Evolutionary conservation across 768 basidiomycete species (phyloP).

Genomic region (Phanerodontia chrysosporium): DNA sequence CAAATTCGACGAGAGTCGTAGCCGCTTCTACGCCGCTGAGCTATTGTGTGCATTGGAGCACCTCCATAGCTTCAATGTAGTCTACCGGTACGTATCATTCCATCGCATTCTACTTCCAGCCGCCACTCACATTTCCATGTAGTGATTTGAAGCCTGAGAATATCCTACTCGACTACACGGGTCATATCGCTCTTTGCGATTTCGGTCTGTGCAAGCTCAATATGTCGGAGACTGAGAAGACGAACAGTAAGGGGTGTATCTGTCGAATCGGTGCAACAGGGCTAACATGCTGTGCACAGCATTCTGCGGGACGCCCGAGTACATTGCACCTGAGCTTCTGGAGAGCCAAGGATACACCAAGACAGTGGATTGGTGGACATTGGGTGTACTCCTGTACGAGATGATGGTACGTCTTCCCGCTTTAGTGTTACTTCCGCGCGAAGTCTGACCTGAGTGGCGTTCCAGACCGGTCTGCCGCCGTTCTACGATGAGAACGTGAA

Average conservation of each 20-base stretch:
- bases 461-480: slow-evolving; percentile 90
- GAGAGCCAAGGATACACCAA: slow-evolving; percentile 97
- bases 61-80: slow-evolving; percentile 95
- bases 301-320: slow-evolving; percentile 98
- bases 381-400: slow-evolving; percentile 94
- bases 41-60: slow-evolving; percentile 93
- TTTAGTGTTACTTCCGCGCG: background rate
- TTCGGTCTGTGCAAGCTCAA: slow-evolving; percentile 96
- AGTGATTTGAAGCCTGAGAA: slow-evolving; percentile 95
- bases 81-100: slow-evolving; percentile 69
- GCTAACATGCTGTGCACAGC: slow-evolving; percentile 38
- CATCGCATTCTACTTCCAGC: slow-evolving; percentile 2
- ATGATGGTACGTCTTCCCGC: slow-evolving; percentile 66
- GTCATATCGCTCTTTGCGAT: slow-evolving; percentile 96
- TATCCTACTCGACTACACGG: slow-evolving; percentile 94
- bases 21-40: slow-evolving; percentile 98
- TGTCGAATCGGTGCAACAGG: background rate
- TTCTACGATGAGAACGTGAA: slow-evolving; percentile 99
- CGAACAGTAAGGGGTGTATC: slow-evolving; percentile 65
- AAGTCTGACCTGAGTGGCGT: background rate
- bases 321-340: slow-evolving; percentile 95
- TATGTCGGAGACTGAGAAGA: slow-evolving; percentile 97
- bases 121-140: slow-evolving; percentile 1
- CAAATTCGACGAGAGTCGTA: slow-evolving; percentile 90
- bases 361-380: slow-evolving; percentile 99